Evolutionary conservation across 2,329 filamentous ascomycete genomes (phyloP).

Genomic region (Cordyceps militaris): DNA sequence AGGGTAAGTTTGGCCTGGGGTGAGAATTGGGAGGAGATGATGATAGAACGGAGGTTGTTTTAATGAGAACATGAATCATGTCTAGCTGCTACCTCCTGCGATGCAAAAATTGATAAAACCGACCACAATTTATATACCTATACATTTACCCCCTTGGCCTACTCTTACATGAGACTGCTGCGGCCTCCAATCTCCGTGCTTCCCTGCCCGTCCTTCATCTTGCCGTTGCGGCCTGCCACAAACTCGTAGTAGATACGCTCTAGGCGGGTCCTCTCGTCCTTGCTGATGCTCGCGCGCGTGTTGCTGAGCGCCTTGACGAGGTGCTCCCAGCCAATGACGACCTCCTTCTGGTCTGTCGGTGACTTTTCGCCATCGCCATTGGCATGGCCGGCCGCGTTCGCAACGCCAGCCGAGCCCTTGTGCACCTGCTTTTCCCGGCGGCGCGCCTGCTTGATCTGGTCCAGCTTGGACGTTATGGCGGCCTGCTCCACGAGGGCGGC

Average conservation of each 20-base stretch:
- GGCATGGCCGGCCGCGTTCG: constrained; percentile 14
- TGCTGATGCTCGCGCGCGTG: constrained; percentile 77
- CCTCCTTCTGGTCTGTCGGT: constrained; percentile 49
- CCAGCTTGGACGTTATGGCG: constrained; percentile 72
- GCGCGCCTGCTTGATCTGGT: constrained; percentile 66
- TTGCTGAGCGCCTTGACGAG: constrained; percentile 67
- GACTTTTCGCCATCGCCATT: constrained; percentile 24
- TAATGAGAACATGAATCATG: background rate
- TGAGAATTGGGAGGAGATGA: background rate
- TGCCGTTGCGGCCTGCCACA: constrained; percentile 82
- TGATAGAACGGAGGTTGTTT: background rate
- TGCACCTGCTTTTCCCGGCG: constrained; percentile 36
- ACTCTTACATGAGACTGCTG: constrained; percentile 77
- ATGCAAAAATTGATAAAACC: background rate
- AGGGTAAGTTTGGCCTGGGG: background rate
- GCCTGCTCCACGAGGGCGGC: constrained; percentile 66
- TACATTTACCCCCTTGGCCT: background rate
- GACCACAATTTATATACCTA: background rate
- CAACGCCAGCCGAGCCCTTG: constrained; percentile 17
- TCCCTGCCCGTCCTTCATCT: constrained; percentile 90
- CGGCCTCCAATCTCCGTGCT: constrained; percentile 87
- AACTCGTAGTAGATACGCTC: constrained; percentile 86
- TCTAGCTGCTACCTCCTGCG: background rate
- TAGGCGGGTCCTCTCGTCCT: constrained; percentile 66
- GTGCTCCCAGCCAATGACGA: constrained; percentile 79